Evolutionary conservation across 2,329 filamentous ascomycete genomes (phyloP).

Genomic region (Stagonosporopsis vannaccii): DNA sequence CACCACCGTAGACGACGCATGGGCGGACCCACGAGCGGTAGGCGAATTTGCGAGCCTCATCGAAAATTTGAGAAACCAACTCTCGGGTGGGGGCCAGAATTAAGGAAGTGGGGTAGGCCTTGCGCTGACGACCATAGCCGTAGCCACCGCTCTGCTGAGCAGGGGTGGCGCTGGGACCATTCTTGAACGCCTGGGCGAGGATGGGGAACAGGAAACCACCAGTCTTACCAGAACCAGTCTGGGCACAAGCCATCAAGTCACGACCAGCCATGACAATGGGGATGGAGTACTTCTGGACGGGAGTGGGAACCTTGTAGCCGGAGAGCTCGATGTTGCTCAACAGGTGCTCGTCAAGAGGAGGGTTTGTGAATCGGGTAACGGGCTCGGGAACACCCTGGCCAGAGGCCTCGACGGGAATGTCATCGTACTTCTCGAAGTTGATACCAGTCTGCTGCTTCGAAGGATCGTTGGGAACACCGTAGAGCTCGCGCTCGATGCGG

Average conservation of each 20-base stretch:
- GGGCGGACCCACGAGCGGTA: conserved; percentile 99
- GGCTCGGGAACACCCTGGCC: conserved; percentile 93
- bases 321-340: conserved; percentile 92
- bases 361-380: conserved; percentile 88
- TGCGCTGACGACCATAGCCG: conserved; percentile 89
- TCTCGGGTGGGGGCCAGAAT: conserved; percentile 97
- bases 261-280: conserved; percentile 98
- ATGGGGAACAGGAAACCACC: conserved; percentile 99
- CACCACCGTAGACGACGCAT: conserved; percentile 98
- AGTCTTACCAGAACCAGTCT: conserved; percentile 99
- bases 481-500: conserved; percentile 93
- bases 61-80: conserved; percentile 97
- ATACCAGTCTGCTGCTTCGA: conserved; percentile 97
- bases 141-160: conserved; percentile 66
- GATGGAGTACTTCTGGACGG: conserved; percentile 99
- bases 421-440: conserved; percentile 99
- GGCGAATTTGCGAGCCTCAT: conserved; percentile 96
- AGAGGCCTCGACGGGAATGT: conserved; percentile 97
- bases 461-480: conserved; percentile 88
- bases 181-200: conserved; percentile 94
- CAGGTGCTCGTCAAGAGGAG: conserved; percentile 92
- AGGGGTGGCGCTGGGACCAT: conserved; percentile 77
- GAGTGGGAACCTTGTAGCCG: conserved; percentile 93
- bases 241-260: conserved; percentile 99
- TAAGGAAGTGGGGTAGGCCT: conserved; percentile 94